Percentiles rank a stretch among this genome's conserved stretches.
phyloP scores from a whole-genome alignment of 306 rosid species.

The Prosopis cineraria region DNA sequence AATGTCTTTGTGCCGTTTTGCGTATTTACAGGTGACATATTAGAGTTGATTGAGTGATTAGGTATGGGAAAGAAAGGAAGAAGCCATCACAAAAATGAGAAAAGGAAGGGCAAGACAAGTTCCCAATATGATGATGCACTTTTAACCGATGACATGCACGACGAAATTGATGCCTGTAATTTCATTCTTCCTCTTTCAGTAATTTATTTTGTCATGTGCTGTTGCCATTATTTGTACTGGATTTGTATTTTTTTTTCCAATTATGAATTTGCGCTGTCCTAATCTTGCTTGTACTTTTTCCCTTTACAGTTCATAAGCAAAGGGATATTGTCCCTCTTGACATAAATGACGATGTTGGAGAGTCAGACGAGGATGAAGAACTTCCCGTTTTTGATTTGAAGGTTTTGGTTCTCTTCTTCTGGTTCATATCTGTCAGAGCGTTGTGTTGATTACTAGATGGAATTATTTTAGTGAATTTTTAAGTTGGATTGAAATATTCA shows the following conservation, averaged over 20 bases:
- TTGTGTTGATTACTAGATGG: not conserved
- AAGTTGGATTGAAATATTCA: not conserved
- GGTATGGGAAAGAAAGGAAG: constrained; percentile 69
- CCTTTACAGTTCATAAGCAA: constrained; percentile 76
- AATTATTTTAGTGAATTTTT: not conserved
- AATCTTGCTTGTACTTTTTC: not conserved
- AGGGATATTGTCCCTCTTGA: constrained; percentile 75
- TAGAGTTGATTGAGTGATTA: not conserved
- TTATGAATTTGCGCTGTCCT: constrained; percentile 1
- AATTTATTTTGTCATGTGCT: not conserved
- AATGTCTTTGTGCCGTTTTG: not conserved
- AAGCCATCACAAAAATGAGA: constrained; percentile 42
- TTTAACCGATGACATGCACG: constrained; percentile 65
- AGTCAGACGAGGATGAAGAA: constrained; percentile 75
- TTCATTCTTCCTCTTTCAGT: not conserved
- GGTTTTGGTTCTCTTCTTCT: constrained; percentile 44
- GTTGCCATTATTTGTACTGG: not conserved
- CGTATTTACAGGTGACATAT: not conserved
- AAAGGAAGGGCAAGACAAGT: constrained; percentile 39
- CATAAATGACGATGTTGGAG: constrained; percentile 48
- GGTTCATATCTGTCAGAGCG: not conserved
- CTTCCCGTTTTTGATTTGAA: constrained; percentile 61
- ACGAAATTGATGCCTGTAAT: constrained; percentile 87
- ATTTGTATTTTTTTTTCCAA: not conserved
- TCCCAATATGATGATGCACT: constrained; percentile 21